Base-by-base conservation (phyloP, 495 filamentous ascomycete species). In the Copromyces sp. region DNA sequence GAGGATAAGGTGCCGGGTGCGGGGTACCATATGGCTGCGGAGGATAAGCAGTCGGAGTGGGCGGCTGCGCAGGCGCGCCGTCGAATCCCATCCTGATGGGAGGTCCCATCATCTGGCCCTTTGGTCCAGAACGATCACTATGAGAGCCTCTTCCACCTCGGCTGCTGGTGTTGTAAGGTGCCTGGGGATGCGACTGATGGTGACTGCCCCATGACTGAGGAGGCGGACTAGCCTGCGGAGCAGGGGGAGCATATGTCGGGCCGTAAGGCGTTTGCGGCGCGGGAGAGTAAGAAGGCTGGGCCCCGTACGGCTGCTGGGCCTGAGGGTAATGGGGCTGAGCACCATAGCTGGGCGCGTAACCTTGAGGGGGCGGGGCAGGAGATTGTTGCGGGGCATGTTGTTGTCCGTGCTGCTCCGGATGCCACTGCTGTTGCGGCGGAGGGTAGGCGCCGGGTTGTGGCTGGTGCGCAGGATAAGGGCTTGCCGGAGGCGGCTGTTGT, bases 21-120 rank as follows among this genome's bases (percentile, higher is more conserved):
- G 76, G 75, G 59, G 78, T 74, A 40, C 39, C 39, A 68, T 73
- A 71, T 37, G 68, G n/a, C 69, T 40, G 38, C 17, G 79, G 39
- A 68, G 76, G 74, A 53, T 83, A 83, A 4, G 79, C 75, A n/a
- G 76, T 77, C 59, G 79, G 78, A 75, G 80, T 78, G 35, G 74
- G 69, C 8, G 81, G 77, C 74, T 80, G 85, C 42, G 79, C 71
- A 37, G 76, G 77, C 37, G 78, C 75, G 70, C 79, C 76, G 45
- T 89, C 87, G 78, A 87, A 86, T 3, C 87, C 87, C 82, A 89
- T 87, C 39, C 84, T 85, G 73, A 89, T 85, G 0, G 87, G 87
- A 41, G 87, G 85, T 2, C 85, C 87, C 84, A 90, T 87, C 71
- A 89, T 78, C 61, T 85, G 82, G 17, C 84, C 82, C 73, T 85